These are phyloP conservation scores for Vaccinium vitisidaea DNA, from an alignment of 148 eudicot species.

Conservation along the genomic window DNA sequence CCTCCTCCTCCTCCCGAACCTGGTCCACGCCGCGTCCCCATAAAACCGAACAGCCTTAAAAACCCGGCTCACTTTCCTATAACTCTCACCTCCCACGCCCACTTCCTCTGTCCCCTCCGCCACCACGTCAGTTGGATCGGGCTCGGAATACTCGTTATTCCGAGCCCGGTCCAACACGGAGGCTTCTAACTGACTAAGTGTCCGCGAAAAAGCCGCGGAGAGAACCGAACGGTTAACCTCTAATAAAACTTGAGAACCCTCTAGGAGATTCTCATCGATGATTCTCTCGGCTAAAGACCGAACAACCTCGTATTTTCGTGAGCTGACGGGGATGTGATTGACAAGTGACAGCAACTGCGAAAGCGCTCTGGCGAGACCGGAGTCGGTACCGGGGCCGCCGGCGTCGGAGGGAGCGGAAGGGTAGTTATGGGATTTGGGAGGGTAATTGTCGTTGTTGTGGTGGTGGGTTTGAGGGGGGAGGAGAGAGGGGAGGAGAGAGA, in stretches of 20 bases:
- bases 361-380: conserved; percentile 63
- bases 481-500: conserved; percentile 26
- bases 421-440: conserved; percentile 2
- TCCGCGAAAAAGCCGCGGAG: conserved; percentile 48
- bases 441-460: neutral
- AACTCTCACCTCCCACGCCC: conserved; percentile 6
- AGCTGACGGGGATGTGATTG: conserved; percentile 59
- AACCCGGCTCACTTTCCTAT: conserved; percentile 25
- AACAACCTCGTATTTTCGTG: conserved; percentile 70
- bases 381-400: conserved; percentile 14
- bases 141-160: neutral
- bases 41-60: conserved; percentile 30
- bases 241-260: conserved; percentile 32
- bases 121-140: neutral
- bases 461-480: conserved; percentile 11
- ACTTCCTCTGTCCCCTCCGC: neutral
- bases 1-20: conserved; percentile 28
- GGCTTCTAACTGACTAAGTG: conserved; percentile 49
- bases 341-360: conserved; percentile 51
- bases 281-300: conserved; percentile 57
- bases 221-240: conserved; percentile 53
- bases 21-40: conserved; percentile 31
- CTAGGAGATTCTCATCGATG: conserved; percentile 56
- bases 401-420: neutral
- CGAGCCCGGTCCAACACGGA: conserved; percentile 30